phyloP scores from a whole-genome alignment of 129 eudicot species.

The Artemisia tridentata region DNA sequence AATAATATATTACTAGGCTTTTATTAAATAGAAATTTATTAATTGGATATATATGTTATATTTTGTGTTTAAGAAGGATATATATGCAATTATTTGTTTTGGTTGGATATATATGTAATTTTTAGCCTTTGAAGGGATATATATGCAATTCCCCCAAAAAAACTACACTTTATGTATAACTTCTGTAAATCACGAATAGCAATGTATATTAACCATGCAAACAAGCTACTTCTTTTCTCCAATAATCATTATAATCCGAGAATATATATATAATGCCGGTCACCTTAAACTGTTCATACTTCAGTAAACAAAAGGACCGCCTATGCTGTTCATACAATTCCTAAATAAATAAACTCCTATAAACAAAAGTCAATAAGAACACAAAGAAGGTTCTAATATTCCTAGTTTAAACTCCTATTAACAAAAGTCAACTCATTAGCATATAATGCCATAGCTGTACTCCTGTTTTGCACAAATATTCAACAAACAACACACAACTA shows the following conservation, averaged over 20 bases:
- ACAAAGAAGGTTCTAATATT: conserved; percentile 16
- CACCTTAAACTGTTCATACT: not conserved
- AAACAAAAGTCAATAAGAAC: not conserved
- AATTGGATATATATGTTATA: no score
- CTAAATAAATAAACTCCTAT: conserved; percentile 14
- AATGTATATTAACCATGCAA: not conserved
- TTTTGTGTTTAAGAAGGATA: no score
- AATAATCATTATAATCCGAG: not conserved
- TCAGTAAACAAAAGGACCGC: conserved; percentile 4
- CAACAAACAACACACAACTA: conserved; percentile 10
- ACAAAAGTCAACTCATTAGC: conserved; percentile 29
- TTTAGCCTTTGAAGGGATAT: no score
- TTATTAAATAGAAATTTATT: no score
- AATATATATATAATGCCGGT: not conserved
- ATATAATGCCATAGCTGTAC: conserved; percentile 6
- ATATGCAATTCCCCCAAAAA: not conserved
- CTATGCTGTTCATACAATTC: conserved; percentile 1
- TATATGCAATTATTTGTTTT: no score
- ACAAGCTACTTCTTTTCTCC: not conserved
- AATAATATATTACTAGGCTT: no score
- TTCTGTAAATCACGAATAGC: not conserved
- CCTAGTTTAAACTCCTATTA: not conserved
- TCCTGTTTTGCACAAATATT: conserved; percentile 12
- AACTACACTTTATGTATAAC: not conserved
- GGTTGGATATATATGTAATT: no score